These are phyloP conservation scores for Penicillium thymicola DNA, from an alignment of 2,329 filamentous ascomycete genomes.

Conservation along the genomic window DNA sequence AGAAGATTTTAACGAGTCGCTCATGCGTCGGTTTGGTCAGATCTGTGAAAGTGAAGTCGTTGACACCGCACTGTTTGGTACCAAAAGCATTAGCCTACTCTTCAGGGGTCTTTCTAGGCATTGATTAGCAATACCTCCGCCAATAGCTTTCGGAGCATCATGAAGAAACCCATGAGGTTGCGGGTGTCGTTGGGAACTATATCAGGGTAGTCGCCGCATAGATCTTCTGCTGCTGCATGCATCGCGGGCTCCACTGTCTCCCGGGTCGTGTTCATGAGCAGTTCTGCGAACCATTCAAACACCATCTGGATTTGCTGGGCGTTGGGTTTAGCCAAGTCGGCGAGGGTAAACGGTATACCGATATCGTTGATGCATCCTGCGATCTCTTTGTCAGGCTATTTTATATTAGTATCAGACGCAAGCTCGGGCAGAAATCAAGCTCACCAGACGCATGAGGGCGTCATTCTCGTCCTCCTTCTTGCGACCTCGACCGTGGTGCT, in stretches of 20 bases:
- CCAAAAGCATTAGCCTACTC: not conserved
- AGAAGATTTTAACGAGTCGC: constrained; percentile 90
- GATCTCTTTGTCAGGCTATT: constrained; percentile 70
- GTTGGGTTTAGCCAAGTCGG: constrained; percentile 90
- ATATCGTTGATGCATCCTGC: constrained; percentile 97
- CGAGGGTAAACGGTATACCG: constrained; percentile 79
- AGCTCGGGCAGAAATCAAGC: constrained; percentile 11
- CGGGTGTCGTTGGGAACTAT: constrained; percentile 81
- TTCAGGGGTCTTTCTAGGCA: not conserved
- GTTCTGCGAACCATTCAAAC: constrained; percentile 94
- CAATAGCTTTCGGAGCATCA: constrained; percentile 74
- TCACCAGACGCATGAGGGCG: constrained; percentile 56
- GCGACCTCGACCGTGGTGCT: constrained; percentile 46
- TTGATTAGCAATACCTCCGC: constrained; percentile 51
- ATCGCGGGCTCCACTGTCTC: constrained; percentile 94
- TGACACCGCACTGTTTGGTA: constrained; percentile 69
- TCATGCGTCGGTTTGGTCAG: constrained; percentile 87
- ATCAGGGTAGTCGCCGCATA: constrained; percentile 80
- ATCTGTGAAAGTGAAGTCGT: constrained; percentile 90
- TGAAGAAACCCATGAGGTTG: constrained; percentile 94
- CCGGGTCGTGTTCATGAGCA: constrained; percentile 88
- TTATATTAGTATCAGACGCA: not conserved
- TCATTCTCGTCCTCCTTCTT: constrained; percentile 58
- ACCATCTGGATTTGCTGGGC: constrained; percentile 94
- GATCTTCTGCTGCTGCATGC: constrained; percentile 83